These are phyloP conservation scores for Annona squamosa DNA, from an alignment of 164 flowering plant genomes.

Conservation along the genomic window DNA sequence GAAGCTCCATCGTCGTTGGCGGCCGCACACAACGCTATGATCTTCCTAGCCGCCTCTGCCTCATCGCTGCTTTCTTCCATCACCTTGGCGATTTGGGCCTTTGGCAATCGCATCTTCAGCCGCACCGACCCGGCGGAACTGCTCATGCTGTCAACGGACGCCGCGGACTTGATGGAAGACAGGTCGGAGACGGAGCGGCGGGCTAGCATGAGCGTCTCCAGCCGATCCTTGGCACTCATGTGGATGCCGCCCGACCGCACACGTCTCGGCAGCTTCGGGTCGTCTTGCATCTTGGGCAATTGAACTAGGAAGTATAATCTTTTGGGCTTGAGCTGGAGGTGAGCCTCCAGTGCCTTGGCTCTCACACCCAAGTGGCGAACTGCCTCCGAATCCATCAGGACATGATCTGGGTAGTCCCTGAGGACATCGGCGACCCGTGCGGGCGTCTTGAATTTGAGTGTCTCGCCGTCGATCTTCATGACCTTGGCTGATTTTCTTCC, in stretches of 20 bases:
- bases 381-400: constrained; percentile 39
- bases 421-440: constrained; percentile 25
- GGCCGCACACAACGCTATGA: constrained; percentile 42
- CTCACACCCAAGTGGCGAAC: constrained; percentile 42
- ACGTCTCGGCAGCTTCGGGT: constrained; percentile 23
- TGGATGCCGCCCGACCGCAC: constrained; percentile 36
- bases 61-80: constrained; percentile 50
- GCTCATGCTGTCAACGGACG: constrained; percentile 2
- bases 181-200: constrained; percentile 38
- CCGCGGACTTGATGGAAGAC: constrained; percentile 10
- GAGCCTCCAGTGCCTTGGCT: constrained; percentile 42
- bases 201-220: constrained; percentile 44
- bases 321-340: constrained; percentile 34
- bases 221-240: constrained; percentile 57
- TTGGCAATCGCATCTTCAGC: constrained; percentile 16
- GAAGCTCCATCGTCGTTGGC: background rate
- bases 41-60: constrained; percentile 60
- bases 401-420: constrained; percentile 43
- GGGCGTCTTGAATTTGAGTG: constrained; percentile 43
- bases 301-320: constrained; percentile 45
- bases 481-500: constrained; percentile 41
- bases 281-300: constrained; percentile 26
- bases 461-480: constrained; percentile 50
- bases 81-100: constrained; percentile 59
- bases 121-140: constrained; percentile 5